Conservation (phyloP, 306 rosid genomes). For the Cucumis melo region DNA sequence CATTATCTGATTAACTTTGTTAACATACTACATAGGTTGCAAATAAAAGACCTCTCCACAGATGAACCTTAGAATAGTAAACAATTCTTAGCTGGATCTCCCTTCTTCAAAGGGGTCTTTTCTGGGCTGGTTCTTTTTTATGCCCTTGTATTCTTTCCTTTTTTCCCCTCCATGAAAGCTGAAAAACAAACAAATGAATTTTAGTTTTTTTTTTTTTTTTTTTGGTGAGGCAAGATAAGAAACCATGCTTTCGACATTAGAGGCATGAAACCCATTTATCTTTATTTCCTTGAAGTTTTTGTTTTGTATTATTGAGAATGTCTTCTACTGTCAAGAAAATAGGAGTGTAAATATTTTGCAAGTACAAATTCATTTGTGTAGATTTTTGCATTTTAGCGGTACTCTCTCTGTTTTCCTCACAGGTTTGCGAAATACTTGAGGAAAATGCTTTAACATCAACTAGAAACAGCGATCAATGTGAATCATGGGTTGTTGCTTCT, state of each 20-base stretch:
- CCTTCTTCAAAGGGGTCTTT: no score
- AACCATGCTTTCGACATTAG: no score
- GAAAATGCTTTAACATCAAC: constrained; percentile 68
- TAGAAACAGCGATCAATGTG: constrained; percentile 38
- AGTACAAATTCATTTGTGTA: background rate
- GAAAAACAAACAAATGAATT: no score
- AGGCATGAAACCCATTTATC: no score
- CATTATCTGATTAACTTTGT: background rate
- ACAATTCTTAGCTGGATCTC: no score
- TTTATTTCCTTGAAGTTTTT: background rate
- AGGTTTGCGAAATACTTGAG: constrained; percentile 88
- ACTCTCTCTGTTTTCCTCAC: constrained; percentile 11
- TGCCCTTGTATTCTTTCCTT: no score
- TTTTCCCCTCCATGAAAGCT: no score
- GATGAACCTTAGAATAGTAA: background rate
- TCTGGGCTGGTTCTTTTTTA: no score
- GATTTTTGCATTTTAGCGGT: background rate
- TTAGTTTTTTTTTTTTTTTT: no score
- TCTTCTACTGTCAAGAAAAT: background rate
- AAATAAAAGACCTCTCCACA: background rate
- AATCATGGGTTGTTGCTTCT: constrained; percentile 84
- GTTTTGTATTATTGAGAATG: background rate
- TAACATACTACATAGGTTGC: background rate
- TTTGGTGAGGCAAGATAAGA: no score
- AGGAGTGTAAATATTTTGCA: background rate